Base-by-base conservation (phyloP, 2,329 filamentous ascomycete species). In the Onygena corvina region DNA sequence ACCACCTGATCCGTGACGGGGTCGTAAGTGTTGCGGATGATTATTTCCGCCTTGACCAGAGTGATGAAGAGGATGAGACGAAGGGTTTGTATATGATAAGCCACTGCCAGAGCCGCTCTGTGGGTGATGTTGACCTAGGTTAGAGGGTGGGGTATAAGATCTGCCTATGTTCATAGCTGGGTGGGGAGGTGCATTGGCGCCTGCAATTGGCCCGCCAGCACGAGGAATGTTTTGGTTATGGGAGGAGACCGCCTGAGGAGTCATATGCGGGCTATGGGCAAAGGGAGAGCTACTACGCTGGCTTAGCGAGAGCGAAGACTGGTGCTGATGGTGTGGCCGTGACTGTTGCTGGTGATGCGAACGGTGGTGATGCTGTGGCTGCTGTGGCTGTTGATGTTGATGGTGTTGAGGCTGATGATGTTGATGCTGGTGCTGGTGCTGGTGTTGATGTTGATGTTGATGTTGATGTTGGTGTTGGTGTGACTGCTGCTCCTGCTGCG, bases 91-190 rank as follows among this genome's bases (percentile, higher is more conserved):
- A n/a, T 34, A 33, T 16, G 29, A 18, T 18, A 30, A 21, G 21
- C 44, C 40, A 36, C 23, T 47, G 27, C 30, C 29, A 35, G 25
- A 33, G 46, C 21, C 46, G 46, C 30, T 49, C 14, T 50, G 50
- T 4, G 48, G 27, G 44, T 48, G 36, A 44, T 57, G 59, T 11
- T 60, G 61, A 36, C 63, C 59, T 40, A 67, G 36, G 14, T 58
- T 56, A 4, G 64, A 55, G 1, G 66, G 66, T n/a, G 67, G 67
- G 2, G 66, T 68, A 49, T 64, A 69, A 6, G 67, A 64, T 31
- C 67, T 61, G 11, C 59, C 62, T 20, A 67, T 57, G 11, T 53
- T 34, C 20, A 52, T 25, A 25, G 30, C 45, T 14, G 44, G 44
- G 31, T 47, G 45, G 11, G 8, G 23, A 35, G 45, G 30, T 2